Base-by-base conservation (phyloP, 2,329 filamentous ascomycete genomes). In the Botrytis squamosa region DNA sequence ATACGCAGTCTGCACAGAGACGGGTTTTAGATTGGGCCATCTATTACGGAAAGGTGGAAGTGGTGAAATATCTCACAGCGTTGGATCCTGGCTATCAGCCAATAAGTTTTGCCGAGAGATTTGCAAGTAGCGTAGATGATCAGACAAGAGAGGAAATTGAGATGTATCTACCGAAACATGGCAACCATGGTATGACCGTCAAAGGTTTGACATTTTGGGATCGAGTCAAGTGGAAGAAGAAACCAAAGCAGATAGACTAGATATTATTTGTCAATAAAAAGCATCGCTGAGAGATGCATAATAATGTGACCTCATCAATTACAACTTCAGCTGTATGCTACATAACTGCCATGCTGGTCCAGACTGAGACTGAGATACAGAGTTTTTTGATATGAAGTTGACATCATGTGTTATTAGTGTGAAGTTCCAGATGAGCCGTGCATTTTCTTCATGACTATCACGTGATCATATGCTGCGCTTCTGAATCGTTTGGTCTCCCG, bases 181-280 rank as follows among this genome's bases (percentile, higher is more conserved):
- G 29, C 42, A 38, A 69, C 22, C 33, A 42, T 25, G 22, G 55
- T 40, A n/a, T 46, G 20, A 25, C 64, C 40, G 44, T 29, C 22
- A 72, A 72, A 60, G 64, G 64, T 38, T 40, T 42, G n/a, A 69
- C 52, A 25, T 62, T 72, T 42, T 72, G 71, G 71, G 66, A 72
- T 20, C 57, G 57, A 42, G 46, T 40, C 22, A 59, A 60, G 59
- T 40, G 66, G 40, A 49, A 72, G 59, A 44, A 69, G 29, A 60
- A 72, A n/a, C 3, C 55, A 49, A 46, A 66, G 46, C 22, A 62
- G 14, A 36, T 69, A 42, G 29, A 49, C 38, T 68, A 57, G 38
- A 22, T 42, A 33, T 18, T 18, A 29, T 33, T n/a, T 40, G 29
- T 16, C 18, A 18, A 33, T 29, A 8, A n/a, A 3, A 25, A 22